A percentile compares a stretch with the other conserved stretches of the same genome.
phyloP scores from a whole-genome alignment of 106 monocot species.

The Hemerocallis citrina region DNA sequence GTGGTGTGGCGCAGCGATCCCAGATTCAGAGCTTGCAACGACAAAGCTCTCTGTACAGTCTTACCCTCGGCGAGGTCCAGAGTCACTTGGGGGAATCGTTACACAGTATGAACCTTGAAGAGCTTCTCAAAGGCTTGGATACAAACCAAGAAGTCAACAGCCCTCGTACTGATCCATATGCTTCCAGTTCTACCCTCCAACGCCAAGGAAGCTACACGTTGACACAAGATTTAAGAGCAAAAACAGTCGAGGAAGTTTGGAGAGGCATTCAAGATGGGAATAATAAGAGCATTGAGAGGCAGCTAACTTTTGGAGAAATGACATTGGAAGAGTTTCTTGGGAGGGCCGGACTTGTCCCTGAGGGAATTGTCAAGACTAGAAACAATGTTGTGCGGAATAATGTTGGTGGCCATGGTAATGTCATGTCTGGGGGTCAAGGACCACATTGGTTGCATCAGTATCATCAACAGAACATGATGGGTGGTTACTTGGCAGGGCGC shows the following conservation, averaged over 20 bases:
- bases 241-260: conserved; percentile 85
- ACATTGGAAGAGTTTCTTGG: conserved; percentile 73
- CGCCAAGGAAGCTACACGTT: conserved; percentile 56
- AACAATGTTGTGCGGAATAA: background rate
- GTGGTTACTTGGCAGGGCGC: conserved; percentile 13
- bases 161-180: conserved; percentile 10
- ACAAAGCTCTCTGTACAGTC: conserved; percentile 58
- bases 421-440: too few relatives aligned
- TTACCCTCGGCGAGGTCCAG: conserved; percentile 76
- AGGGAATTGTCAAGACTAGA: conserved; percentile 1
- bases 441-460: conserved; percentile 42
- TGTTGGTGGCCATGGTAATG: too few relatives aligned
- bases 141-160: conserved; percentile 16
- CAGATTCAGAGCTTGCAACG: conserved; percentile 28
- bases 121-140: conserved; percentile 54
- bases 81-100: conserved; percentile 63
- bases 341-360: conserved; percentile 57
- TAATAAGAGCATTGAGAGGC: conserved; percentile 42
- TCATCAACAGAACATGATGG: conserved; percentile 32
- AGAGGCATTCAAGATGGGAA: conserved; percentile 50
- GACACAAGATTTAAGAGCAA: conserved; percentile 45
- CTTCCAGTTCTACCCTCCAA: conserved; percentile 31
- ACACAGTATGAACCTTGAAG: conserved; percentile 83
- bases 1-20: conserved; percentile 22
- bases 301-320: conserved; percentile 67